A percentile compares a stretch with the other conserved stretches of the same genome.
These are phyloP conservation scores for Coprinellus micaceus DNA, from an alignment of 768 basidiomycete species.

Conservation along the genomic window DNA sequence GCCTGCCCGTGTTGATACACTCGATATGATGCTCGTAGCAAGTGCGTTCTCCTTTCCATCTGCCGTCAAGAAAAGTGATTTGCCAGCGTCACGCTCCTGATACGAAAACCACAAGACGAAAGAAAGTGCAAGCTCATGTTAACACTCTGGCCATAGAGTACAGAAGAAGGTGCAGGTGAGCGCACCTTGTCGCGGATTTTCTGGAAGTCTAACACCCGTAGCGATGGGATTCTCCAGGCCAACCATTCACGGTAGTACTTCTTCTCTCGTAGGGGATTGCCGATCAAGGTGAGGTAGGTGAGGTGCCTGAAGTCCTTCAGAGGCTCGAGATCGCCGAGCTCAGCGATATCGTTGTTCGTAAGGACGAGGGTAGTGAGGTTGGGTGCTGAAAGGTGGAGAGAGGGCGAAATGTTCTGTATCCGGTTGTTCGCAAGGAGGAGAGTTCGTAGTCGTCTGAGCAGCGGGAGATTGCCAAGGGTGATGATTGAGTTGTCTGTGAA, in stretches of 20 bases:
- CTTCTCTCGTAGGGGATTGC: constrained; percentile 84
- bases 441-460: constrained; percentile 79
- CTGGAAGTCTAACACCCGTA: constrained; percentile 94
- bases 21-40: constrained; percentile 49
- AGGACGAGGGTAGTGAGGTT: constrained; percentile 82
- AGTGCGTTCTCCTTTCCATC: constrained; percentile 76
- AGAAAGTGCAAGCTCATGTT: not conserved
- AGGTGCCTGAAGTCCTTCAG: constrained; percentile 72
- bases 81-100: constrained; percentile 31
- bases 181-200: constrained; percentile 92
- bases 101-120: constrained; percentile 51
- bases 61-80: constrained; percentile 65
- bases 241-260: constrained; percentile 98
- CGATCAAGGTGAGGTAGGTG: constrained; percentile 71
- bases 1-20: constrained; percentile 59
- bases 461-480: constrained; percentile 79
- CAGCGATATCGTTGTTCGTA: constrained; percentile 75
- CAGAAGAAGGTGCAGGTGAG: constrained; percentile 34
- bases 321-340: constrained; percentile 83
- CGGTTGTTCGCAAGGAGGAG: constrained; percentile 89
- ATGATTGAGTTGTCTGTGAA: constrained; percentile 88
- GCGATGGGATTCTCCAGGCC: constrained; percentile 79
- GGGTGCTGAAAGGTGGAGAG: constrained; percentile 78
- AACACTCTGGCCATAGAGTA: constrained; percentile 10
- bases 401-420: constrained; percentile 76